Evolutionary conservation across 2,329 filamentous ascomycete genomes (phyloP), one percentile per base, ranked within the genome.

Genomic region (Pseudogymnoascus sp.): DNA sequence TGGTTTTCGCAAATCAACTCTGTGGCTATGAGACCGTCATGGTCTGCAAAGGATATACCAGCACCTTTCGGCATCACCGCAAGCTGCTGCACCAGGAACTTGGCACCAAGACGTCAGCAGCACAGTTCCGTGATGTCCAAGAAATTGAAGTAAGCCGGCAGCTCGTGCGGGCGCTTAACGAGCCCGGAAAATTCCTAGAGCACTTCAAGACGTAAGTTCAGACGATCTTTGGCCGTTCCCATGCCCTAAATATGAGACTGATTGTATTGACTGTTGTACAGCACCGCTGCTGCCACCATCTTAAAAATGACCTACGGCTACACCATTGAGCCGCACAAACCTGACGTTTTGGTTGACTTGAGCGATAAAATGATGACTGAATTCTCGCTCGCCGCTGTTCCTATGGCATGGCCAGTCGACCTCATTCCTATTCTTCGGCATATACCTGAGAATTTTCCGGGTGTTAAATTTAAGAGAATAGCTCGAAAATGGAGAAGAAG

Each of bases 51-150:
- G 64, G 63, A n/a, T 72, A 74, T n/a, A 67, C 60, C 5, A 43
- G 63, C 4, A 65, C 33, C 16, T 70, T 69, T 41, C 69, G 70
- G 6, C 55, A 60, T 3, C 65, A 68, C 38, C 69, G 74, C 31
- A 72, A 71, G 65, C 43, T 67, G 2, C 49, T 71, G 23, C 71
- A 73, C 33, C 66, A 66, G 16, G 64, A 71, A 14, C 40, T 75
- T 1, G 74, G 74, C 2, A 74, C 74, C 0, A 70, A 66, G 33
- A 61, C 25, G 2, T 63, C 62, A 3, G 66, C 69, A 1, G 62
- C 59, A 25, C 65, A 69, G 62, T 73, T 69, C 38, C 61, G 41
- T 11, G 60, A 55, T 41, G 38, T 62, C 2, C 67, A 69, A 43
- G 65, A 68, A 43, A 45, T 62, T 33, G 67, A 69, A 58, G 65